Evolutionary conservation across 2,329 filamentous ascomycete genomes (phyloP), one percentile per base, ranked within the genome.

Genomic region (Periconia digitata): DNA sequence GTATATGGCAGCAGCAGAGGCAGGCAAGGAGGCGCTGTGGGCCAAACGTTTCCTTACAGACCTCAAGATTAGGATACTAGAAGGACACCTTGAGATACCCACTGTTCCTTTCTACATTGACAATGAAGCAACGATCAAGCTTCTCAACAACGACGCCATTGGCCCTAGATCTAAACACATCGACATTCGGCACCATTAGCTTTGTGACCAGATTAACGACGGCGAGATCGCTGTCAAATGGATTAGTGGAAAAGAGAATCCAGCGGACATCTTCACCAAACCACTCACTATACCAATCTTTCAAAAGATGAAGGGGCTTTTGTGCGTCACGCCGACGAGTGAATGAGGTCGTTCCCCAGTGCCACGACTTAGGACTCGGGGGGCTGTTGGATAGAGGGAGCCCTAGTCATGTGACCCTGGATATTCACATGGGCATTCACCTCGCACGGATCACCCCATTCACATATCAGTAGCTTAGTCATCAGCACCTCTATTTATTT

Each of bases 21-120:
- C 56, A 8, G 54, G 47, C 8, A 54, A 58, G 41, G 58, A 62
- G 44, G 54, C 52, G 10, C 48, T 62, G 3, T 60, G 52, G 59
- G 48, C 60, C 1, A 43, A 46, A 37, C 23, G 36, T 20, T 38
- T 55, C 1, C 43, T 52, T 15, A 46, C 41, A 20, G 44, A 48
- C 13, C 45, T 51, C 34, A 18, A 45, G 12, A 17, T 40, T 1
- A 8, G 37, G 8, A n/a, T 40, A 1, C 17, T 8, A 13, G 13
- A n/a, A n/a, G n/a, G n/a, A n/a, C n/a, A n/a, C n/a, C n/a, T n/a
- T n/a, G n/a, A n/a, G n/a, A 13, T 18, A 3, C 15, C 17, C 21
- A 8, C 1, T 6, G 21, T 40, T 3, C 38, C 38, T 23, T 8
- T 40, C 6, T 23, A 23, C 17, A 42, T 23, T 8, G 51, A 59